Evolutionary conservation across 1,139 yeast species (phyloP).

Genomic region (Saccharomyces hybrid): DNA sequence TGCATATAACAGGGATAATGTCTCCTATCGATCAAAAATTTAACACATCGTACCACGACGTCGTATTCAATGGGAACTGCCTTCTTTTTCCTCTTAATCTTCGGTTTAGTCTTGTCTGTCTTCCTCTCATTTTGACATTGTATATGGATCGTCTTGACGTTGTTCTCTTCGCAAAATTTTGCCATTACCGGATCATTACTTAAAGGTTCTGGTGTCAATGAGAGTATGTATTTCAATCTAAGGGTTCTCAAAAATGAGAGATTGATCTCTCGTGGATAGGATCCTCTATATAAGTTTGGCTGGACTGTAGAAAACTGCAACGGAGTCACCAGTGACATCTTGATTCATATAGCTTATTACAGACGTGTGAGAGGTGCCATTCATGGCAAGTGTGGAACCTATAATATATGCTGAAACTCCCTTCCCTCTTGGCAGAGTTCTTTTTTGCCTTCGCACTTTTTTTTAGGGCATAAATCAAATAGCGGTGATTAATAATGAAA

Average conservation of each 20-base stretch:
- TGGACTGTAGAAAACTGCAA: constrained; percentile 68
- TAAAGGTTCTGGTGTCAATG: constrained; percentile 73
- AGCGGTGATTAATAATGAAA: background rate
- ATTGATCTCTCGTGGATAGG: constrained; percentile 75
- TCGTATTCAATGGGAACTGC: constrained; percentile 71
- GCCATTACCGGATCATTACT: constrained; percentile 22
- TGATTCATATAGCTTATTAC: background rate
- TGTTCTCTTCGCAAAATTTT: constrained; percentile 40
- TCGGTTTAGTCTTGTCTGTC: constrained; percentile 32
- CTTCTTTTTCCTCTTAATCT: constrained; percentile 67
- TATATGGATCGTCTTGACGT: constrained; percentile 51
- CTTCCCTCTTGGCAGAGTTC: background rate
- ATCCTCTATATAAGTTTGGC: constrained; percentile 69
- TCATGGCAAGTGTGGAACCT: background rate
- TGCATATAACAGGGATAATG: constrained; percentile 73
- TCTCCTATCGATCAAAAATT: constrained; percentile 50
- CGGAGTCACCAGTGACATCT: constrained; percentile 60
- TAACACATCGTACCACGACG: constrained; percentile 51
- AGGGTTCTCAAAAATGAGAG: constrained; percentile 63
- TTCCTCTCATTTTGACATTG: constrained; percentile 46
- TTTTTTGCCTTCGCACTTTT: background rate
- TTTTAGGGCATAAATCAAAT: background rate
- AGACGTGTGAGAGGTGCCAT: background rate
- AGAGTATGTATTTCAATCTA: constrained; percentile 61
- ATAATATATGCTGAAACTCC: background rate